Evolutionary conservation across 345 rosid genomes (phyloP), one percentile per base, ranked within the genome.

Genomic region (Aethionema arabicum): DNA sequence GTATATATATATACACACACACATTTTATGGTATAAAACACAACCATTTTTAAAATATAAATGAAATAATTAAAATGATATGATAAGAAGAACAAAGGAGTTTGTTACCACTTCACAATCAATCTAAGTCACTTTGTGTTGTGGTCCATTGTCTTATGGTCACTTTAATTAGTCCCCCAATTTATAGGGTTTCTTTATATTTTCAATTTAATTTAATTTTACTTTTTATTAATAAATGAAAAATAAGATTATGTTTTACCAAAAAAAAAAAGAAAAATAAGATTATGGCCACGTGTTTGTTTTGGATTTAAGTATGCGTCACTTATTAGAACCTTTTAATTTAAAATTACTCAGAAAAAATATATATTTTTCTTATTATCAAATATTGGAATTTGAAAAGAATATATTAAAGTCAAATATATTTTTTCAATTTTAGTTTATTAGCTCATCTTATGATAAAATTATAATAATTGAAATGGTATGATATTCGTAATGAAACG

Each of bases 21-120:
- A 60, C 50, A 39, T 43, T 61, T 61, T 61, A 37, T 61, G 73
- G 51, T 39, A 21, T 14, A 37, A 37, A 68, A 54, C 30, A 16
- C 55, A 36, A n/a, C n/a, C n/a, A n/a, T n/a, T n/a, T n/a, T n/a
- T n/a, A n/a, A n/a, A n/a, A 21, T 21, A 21, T 21, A 21, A 1
- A 21, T 21, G 27, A 21, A 21, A 21, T 21, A 21, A 21, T 21
- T 21, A 40, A 69, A 45, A 40, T 69, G 74, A 68, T 69, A 53
- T 55, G 74, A 63, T 62, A 61, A 47, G 63, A 63, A 21, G 27
- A 21, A 21, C 27, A 21, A 21, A 21, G 27, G 27, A 21, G 27
- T 21, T 55, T 16, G 68, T 62, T 62, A 40, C 33, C 15, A 63
- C 58, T 27, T 48, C 11, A 7, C 63, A 16, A 63, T 69, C 63